A percentile compares a stretch with the other conserved stretches of the same genome.
These are phyloP conservation scores for Pulicaria dysenterica DNA, from an alignment of 129 eudicot species.

Conservation along the genomic window DNA sequence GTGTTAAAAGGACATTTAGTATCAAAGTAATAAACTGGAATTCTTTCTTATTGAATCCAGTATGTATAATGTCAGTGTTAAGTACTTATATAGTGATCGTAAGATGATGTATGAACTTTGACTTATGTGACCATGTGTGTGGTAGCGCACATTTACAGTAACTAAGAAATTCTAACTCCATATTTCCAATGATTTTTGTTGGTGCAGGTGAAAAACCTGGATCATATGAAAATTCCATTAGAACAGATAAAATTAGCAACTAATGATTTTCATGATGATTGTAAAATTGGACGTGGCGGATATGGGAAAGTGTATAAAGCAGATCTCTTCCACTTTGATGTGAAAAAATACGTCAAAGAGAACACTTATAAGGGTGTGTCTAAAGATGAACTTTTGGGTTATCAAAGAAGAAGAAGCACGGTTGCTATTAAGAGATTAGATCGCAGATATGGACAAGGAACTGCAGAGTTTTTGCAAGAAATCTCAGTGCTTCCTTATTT, in stretches of 20 bases:
- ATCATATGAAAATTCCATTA: conserved; percentile 34
- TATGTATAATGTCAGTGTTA: not conserved
- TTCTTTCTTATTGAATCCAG: not conserved
- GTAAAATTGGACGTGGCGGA: conserved; percentile 34
- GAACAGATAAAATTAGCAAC: conserved; percentile 37
- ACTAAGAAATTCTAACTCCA: not conserved
- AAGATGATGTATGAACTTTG: not conserved
- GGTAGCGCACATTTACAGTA: not conserved
- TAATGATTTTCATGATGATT: conserved; percentile 36
- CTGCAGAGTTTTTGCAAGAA: conserved; percentile 36
- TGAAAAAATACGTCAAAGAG: conserved; percentile 21
- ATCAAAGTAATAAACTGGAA: not conserved
- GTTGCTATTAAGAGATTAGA: conserved; percentile 36
- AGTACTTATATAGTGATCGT: not conserved
- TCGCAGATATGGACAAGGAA: conserved; percentile 40
- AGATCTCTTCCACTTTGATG: conserved; percentile 37
- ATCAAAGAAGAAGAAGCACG: conserved; percentile 25
- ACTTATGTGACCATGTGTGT: not conserved
- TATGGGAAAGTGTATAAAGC: conserved; percentile 37
- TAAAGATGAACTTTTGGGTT: conserved; percentile 2
- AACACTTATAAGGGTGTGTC: conserved; percentile 15
- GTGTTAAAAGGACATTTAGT: not conserved
- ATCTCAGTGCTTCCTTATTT: conserved; percentile 37
- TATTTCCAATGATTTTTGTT: not conserved
- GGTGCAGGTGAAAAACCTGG: conserved; percentile 35